Conservation (phyloP, 2,329 filamentous ascomycete species). For the Sclerotinia trifoliorum region DNA sequence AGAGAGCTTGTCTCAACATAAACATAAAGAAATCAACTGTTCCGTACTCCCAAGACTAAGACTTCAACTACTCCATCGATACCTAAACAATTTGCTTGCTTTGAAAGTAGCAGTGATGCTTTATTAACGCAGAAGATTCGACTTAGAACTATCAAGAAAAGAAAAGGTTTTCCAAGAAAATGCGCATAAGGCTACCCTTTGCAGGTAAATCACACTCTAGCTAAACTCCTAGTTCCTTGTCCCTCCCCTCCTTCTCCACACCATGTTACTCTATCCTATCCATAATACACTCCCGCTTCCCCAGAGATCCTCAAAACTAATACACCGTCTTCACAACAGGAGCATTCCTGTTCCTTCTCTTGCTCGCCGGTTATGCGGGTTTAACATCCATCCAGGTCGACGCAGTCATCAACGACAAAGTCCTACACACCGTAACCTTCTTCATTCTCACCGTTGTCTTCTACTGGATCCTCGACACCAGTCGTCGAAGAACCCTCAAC, state of each 20-base stretch:
- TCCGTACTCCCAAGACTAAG: background rate
- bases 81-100: background rate
- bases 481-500: constrained; percentile 79
- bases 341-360: constrained; percentile 66
- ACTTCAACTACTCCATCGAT: background rate
- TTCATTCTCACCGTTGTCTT: constrained; percentile 84
- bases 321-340: constrained; percentile 47
- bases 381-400: constrained; percentile 63
- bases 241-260: constrained; percentile 19
- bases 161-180: constrained; percentile 42
- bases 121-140: background rate
- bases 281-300: background rate
- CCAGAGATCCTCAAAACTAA: constrained; percentile 22
- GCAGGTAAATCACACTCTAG: constrained; percentile 63
- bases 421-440: constrained; percentile 83
- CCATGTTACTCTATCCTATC: background rate
- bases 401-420: constrained; percentile 76
- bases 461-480: constrained; percentile 96
- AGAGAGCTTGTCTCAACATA: constrained; percentile 10
- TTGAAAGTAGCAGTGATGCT: constrained; percentile 19
- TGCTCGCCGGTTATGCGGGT: constrained; percentile 76
- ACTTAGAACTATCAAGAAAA: background rate
- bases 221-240: constrained; percentile 14
- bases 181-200: constrained; percentile 87
- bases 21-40: background rate